Conservation (phyloP, 2,329 filamentous ascomycete species). For the Balansia obtecta region DNA sequence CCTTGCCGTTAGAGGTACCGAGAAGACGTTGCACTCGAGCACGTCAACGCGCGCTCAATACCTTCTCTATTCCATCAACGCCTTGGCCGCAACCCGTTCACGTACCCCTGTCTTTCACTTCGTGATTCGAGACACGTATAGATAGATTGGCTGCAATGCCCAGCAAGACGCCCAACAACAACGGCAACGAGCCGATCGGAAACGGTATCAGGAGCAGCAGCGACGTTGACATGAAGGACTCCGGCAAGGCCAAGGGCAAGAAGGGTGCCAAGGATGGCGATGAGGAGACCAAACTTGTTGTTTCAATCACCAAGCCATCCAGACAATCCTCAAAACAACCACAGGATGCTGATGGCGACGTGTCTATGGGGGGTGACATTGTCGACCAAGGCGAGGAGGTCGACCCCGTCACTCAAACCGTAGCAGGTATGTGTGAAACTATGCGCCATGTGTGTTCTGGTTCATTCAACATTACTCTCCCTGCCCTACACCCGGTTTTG, state of each 20-base stretch:
- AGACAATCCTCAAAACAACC: slow-evolving; percentile 44
- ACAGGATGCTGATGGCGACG: slow-evolving; percentile 53
- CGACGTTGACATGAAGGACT: slow-evolving; percentile 61
- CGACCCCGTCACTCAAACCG: slow-evolving; percentile 47
- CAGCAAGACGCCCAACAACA: slow-evolving; percentile 60
- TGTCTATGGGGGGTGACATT: slow-evolving; percentile 55
- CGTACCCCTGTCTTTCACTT: not conserved
- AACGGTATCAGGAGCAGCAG: slow-evolving; percentile 51
- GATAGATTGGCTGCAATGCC: slow-evolving; percentile 39
- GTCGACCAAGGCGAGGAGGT: slow-evolving; percentile 43
- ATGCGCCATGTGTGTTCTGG: too few species aligned
- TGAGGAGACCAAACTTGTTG: slow-evolving; percentile 71
- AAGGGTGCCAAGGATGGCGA: slow-evolving; percentile 54
- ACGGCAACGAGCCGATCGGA: slow-evolving; percentile 57
- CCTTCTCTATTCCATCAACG: not conserved
- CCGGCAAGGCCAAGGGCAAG: slow-evolving; percentile 54
- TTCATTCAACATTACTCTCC: not conserved
- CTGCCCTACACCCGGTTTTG: not conserved
- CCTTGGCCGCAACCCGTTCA: not conserved
- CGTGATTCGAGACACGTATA: not conserved
- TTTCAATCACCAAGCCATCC: slow-evolving; percentile 57
- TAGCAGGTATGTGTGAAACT: slow-evolving; percentile 37
- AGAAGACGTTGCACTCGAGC: slow-evolving; percentile 4
- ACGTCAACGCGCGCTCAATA: slow-evolving; percentile 4
- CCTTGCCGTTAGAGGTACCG: slow-evolving; percentile 3